A percentile compares a stretch with the other conserved stretches of the same genome.
Evolutionary conservation across 139 green algal genomes (phyloP).

Genomic region (Chlamydomonas urium): DNA sequence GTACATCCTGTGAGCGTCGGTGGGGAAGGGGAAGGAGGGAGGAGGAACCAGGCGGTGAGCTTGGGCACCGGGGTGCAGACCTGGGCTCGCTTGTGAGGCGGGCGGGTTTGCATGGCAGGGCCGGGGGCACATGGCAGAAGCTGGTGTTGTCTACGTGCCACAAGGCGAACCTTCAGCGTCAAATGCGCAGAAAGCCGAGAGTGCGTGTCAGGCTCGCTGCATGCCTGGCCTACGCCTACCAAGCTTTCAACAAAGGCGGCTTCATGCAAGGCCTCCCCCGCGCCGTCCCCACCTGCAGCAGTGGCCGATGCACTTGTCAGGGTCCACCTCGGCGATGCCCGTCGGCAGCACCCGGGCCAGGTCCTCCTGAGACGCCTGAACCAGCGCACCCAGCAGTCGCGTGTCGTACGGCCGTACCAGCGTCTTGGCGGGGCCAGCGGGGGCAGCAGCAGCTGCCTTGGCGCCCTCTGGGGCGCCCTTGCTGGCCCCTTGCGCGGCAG

Average conservation of each 20-base stretch:
- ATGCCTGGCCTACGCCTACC: too few species aligned
- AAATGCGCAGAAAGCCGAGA: too few species aligned
- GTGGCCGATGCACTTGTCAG: constrained; percentile 5
- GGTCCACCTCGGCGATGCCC: not conserved
- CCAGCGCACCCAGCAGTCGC: not conserved
- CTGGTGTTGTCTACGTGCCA: too few species aligned
- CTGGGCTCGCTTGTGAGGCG: too few species aligned
- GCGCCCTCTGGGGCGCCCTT: not conserved
- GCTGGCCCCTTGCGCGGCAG: not conserved
- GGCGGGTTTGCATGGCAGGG: too few species aligned
- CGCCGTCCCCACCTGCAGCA: constrained; percentile 12
- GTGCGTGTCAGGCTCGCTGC: too few species aligned
- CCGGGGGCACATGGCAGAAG: too few species aligned
- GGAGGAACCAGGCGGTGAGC: too few species aligned
- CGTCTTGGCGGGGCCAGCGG: constrained; percentile 3
- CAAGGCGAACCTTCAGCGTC: too few species aligned
- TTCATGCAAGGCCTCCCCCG: too few species aligned
- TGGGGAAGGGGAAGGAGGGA: constrained; percentile 1
- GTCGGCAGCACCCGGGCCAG: not conserved
- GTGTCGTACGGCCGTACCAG: not conserved
- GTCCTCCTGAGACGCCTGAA: not conserved
- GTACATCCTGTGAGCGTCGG: constrained; percentile 44
- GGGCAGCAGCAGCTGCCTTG: not conserved
- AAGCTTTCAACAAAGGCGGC: too few species aligned
- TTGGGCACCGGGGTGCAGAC: too few species aligned